These are phyloP conservation scores for Ceratocystis colombiana DNA, from an alignment of 2,329 filamentous ascomycete genomes.

Conservation along the genomic window DNA sequence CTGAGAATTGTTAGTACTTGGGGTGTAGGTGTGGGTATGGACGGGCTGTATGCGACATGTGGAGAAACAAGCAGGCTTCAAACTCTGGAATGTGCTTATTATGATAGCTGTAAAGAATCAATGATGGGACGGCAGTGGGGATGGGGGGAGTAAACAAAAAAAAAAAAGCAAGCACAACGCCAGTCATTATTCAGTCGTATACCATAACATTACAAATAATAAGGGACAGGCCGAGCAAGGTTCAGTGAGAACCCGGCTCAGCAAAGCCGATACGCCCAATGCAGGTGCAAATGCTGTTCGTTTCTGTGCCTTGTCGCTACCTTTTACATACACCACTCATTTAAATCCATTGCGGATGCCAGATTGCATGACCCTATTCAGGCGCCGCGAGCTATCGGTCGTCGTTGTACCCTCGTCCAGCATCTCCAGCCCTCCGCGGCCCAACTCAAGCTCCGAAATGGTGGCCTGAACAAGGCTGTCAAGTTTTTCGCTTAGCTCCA, in stretches of 20 bases:
- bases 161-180: neutral
- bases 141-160: neutral
- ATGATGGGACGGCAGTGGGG: too few species aligned
- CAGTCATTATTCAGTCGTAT: constrained; percentile 6
- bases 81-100: too few species aligned
- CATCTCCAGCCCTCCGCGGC: constrained; percentile 10
- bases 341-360: neutral
- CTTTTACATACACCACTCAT: neutral
- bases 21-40: too few species aligned
- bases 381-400: neutral
- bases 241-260: neutral
- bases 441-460: constrained; percentile 59
- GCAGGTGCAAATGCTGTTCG: neutral
- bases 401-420: constrained; percentile 7
- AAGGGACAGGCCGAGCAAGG: neutral
- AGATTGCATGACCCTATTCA: neutral
- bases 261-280: neutral
- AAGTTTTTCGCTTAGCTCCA: constrained; percentile 62
- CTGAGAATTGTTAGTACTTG: too few species aligned
- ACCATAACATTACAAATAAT: neutral
- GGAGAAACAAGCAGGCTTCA: too few species aligned
- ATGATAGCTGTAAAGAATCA: too few species aligned
- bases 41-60: too few species aligned
- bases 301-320: neutral
- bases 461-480: constrained; percentile 58